Conservation (phyloP, 768 basidiomycete species). For the Russula vinacea region DNA sequence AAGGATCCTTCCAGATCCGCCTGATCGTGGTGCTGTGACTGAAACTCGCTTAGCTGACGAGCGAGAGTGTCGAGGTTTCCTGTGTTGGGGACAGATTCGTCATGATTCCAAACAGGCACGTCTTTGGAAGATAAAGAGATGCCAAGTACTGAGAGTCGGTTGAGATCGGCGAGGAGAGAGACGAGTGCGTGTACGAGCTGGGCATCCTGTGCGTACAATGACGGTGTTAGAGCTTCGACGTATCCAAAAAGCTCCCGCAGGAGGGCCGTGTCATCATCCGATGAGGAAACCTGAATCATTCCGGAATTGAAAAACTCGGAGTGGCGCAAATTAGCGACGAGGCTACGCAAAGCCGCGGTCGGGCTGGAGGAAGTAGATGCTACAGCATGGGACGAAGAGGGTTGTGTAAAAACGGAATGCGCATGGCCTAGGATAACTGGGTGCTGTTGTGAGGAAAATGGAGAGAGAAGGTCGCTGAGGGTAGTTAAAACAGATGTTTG, state of each 20-base stretch:
- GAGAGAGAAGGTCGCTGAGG: constrained; percentile 62
- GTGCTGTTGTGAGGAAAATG: constrained; percentile 37
- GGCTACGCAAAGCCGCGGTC: constrained; percentile 53
- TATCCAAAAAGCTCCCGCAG: constrained; percentile 57
- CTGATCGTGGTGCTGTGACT: constrained; percentile 21
- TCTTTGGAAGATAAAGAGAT: constrained; percentile 22
- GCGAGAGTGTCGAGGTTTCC: constrained; percentile 26
- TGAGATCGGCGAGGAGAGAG: constrained; percentile 64
- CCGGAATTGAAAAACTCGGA: constrained; percentile 40
- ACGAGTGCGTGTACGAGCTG: constrained; percentile 65
- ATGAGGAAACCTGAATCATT: constrained; percentile 48
- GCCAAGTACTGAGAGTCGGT: constrained; percentile 49
- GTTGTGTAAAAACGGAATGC: constrained; percentile 51
- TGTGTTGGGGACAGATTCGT: constrained; percentile 34
- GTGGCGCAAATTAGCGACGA: constrained; percentile 60
- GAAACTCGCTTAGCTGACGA: constrained; percentile 30
- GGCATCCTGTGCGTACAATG: constrained; percentile 51
- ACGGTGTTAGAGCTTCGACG: constrained; percentile 47
- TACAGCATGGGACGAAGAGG: constrained; percentile 34
- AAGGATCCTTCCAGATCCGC: constrained; percentile 11
- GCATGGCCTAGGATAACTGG: constrained; percentile 58
- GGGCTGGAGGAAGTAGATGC: constrained; percentile 36
- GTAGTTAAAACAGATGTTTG: constrained; percentile 74
- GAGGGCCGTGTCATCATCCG: constrained; percentile 48
- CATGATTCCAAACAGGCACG: constrained; percentile 30